Evolutionary conservation across 768 basidiomycete genomes (phyloP).

Genomic region (Solioccasus polychromus): DNA sequence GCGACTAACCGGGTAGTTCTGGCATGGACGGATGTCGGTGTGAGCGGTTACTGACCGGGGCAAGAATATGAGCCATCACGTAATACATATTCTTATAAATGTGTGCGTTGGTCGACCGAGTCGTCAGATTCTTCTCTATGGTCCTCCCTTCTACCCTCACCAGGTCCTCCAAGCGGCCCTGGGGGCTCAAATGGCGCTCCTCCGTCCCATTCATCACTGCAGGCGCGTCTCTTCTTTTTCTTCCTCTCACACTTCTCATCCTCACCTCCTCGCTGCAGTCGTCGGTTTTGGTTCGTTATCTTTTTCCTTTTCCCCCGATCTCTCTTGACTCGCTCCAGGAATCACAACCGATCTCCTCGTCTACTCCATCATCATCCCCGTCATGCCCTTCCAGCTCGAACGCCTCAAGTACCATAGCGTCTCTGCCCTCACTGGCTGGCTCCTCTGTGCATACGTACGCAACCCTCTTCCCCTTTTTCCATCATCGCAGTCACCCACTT

Average conservation of each 20-base stretch:
- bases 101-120: no score
- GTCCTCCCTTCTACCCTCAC: no score
- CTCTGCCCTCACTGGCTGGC: slow-evolving; percentile 56
- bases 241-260: background rate
- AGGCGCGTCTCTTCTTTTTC: slow-evolving; percentile 25
- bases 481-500: slow-evolving; percentile 4
- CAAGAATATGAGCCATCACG: slow-evolving; percentile 3
- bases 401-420: slow-evolving; percentile 42
- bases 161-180: no score
- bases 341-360: slow-evolving; percentile 53
- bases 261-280: slow-evolving; percentile 23
- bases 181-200: slow-evolving; percentile 55
- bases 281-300: slow-evolving; percentile 46
- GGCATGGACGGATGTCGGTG: no score
- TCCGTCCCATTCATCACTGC: slow-evolving; percentile 55
- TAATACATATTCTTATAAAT: slow-evolving; percentile 9
- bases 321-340: slow-evolving; percentile 19
- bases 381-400: slow-evolving; percentile 62
- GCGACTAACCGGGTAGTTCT: no score
- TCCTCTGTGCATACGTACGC: slow-evolving; percentile 57
- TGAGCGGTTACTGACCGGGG: no score
- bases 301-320: no score
- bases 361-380: slow-evolving; percentile 61
- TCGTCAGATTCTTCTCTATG: no score
- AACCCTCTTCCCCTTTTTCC: background rate